Evolutionary conservation across 163 green algal genomes (phyloP), one percentile per base, ranked within the genome.

Genomic region (Botryococcus braunii): DNA sequence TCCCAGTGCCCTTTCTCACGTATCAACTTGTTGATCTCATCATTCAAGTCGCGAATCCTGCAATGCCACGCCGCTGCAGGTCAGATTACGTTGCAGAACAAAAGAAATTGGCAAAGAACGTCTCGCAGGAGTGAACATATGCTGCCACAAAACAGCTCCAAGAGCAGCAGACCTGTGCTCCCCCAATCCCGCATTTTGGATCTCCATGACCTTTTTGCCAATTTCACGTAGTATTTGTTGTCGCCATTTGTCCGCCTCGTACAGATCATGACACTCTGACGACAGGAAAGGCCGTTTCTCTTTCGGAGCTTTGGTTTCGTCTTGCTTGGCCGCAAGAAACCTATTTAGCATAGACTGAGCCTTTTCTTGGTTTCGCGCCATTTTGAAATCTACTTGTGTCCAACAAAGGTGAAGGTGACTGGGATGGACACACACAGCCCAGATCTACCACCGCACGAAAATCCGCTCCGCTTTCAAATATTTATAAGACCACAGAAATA

Each of bases 11-110:
- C 86, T 71, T 99, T 99, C 62, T 98, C 94, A 5, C 92, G 79
- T 1, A 99, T 96, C 0, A 99, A 84, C 76, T 99, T 98, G 84
- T 99, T 99, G 79, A 99, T 99, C 65, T 98, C 94, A 65, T 99
- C 95, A 66, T 99, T 99, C 11, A 99, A 73, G 66, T 99, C 95
- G 2, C 95, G 88, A 17, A 96, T 86, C 38, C 90, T 94, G 85
- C 32, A 52, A 2, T 34, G 11, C 38, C 47, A n/a, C n/a, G n/a
- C n/a, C n/a, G n/a, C n/a, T n/a, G n/a, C 3, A 38, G 32, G 34
- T 65, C 37, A 39, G 32, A 61, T 39, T 21, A 9, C 11, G 9
- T 9, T 41, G 38, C 38, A n/a, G n/a, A n/a, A n/a, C n/a, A n/a
- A n/a, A n/a, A n/a, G n/a, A n/a, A n/a, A n/a, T n/a, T n/a, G n/a